Conservation (phyloP, 306 rosid species). For the Styphnolobium japonicum region DNA sequence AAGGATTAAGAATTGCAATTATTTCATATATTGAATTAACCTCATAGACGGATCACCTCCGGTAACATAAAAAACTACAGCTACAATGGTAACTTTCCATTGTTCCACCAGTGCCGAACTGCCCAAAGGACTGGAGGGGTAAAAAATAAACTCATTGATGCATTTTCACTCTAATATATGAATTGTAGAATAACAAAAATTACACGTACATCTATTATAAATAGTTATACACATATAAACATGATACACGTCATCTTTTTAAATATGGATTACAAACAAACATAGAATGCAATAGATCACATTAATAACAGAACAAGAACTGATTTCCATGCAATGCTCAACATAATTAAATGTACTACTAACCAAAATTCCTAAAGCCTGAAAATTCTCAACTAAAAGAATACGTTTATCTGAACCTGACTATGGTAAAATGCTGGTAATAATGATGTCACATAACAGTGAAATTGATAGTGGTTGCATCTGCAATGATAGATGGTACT, state of each 20-base stretch:
- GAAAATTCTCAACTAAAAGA: background rate
- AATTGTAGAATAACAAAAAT: background rate
- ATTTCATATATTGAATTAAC: background rate
- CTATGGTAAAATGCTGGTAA: background rate
- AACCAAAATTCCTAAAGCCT: background rate
- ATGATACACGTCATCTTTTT: background rate
- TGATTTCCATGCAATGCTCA: background rate
- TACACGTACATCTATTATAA: conserved; percentile 12
- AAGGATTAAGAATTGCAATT: background rate
- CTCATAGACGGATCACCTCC: background rate
- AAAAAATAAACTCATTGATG: background rate
- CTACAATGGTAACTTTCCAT: background rate
- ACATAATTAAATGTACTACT: background rate
- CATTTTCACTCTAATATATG: background rate
- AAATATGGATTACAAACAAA: background rate
- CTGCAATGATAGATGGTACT: background rate
- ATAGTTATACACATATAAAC: background rate
- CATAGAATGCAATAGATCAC: background rate
- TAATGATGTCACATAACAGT: background rate
- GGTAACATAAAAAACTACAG: background rate
- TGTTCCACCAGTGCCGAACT: background rate
- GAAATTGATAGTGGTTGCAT: background rate
- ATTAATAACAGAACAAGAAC: background rate
- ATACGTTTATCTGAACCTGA: background rate
- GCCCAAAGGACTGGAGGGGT: background rate